Evolutionary conservation across 2,329 filamentous ascomycete genomes (phyloP).

Genomic region (Venturia nashicola): DNA sequence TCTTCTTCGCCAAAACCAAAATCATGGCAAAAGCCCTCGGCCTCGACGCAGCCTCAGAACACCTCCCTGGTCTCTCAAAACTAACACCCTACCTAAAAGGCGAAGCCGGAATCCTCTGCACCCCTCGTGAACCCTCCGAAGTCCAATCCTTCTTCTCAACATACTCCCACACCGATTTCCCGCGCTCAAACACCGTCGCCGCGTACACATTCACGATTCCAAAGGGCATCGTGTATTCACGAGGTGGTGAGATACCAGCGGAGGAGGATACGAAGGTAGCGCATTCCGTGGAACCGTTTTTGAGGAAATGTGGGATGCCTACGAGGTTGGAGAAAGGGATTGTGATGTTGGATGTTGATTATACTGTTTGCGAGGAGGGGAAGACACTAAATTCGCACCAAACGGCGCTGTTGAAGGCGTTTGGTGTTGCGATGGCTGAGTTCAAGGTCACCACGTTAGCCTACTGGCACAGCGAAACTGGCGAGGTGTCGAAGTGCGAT

Average conservation of each 20-base stretch:
- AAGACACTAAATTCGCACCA: slow-evolving; percentile 80
- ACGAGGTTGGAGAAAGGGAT: slow-evolving; percentile 81
- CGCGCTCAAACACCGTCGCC: slow-evolving; percentile 69
- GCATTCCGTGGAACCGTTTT: slow-evolving; percentile 79
- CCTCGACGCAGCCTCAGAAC: slow-evolving; percentile 61
- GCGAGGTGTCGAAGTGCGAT: slow-evolving; percentile 1
- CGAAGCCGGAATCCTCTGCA: slow-evolving; percentile 83
- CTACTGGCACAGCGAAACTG: slow-evolving; percentile 23
- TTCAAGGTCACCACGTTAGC: slow-evolving; percentile 75
- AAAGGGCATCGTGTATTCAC: slow-evolving; percentile 65
- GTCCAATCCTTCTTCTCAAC: slow-evolving; percentile 61
- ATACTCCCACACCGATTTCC: slow-evolving; percentile 73
- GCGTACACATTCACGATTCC: slow-evolving; percentile 70
- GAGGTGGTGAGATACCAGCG: slow-evolving; percentile 63
- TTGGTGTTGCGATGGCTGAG: slow-evolving; percentile 80
- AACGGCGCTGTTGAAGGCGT: slow-evolving; percentile 86
- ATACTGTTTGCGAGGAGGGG: slow-evolving; percentile 73
- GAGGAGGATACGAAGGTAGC: slow-evolving; percentile 79
- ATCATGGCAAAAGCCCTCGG: slow-evolving; percentile 96
- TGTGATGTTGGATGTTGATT: slow-evolving; percentile 62
- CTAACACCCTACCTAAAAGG: slow-evolving; percentile 62
- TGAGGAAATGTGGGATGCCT: slow-evolving; percentile 80
- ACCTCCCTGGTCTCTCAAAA: slow-evolving; percentile 63
- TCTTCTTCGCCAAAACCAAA: slow-evolving; percentile 99
- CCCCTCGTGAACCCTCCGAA: slow-evolving; percentile 56